Evolutionary conservation across 2,329 filamentous ascomycete genomes (phyloP).

Genomic region (Aspergillus sp.): DNA sequence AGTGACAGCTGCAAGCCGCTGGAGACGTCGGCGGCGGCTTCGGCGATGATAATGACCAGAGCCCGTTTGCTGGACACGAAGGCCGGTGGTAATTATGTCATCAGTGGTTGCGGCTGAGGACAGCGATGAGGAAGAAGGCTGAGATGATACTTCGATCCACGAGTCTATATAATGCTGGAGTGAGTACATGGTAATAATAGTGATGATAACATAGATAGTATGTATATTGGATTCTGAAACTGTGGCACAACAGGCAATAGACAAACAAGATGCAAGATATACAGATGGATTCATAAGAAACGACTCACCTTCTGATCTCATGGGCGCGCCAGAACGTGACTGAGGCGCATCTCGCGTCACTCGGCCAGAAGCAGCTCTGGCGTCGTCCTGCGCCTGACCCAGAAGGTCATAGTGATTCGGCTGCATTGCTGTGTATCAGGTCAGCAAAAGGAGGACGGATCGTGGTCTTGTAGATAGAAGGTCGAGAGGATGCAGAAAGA

Average conservation of each 20-base stretch:
- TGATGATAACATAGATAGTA: slow-evolving; percentile 1
- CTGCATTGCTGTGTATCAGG: slow-evolving; percentile 32
- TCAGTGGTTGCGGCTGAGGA: slow-evolving; percentile 72
- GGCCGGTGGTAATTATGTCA: slow-evolving; percentile 86
- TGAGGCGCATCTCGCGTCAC: slow-evolving; percentile 36
- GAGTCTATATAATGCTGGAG: slow-evolving; percentile 67
- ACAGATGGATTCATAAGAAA: neutral
- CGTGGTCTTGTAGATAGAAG: neutral
- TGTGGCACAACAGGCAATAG: slow-evolving; percentile 5
- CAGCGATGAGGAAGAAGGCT: slow-evolving; percentile 88
- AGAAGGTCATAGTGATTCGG: slow-evolving; percentile 40
- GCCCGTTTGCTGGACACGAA: slow-evolving; percentile 68
- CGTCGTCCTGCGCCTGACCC: slow-evolving; percentile 36
- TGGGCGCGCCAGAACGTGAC: slow-evolving; percentile 33
- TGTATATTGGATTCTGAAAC: slow-evolving; percentile 19
- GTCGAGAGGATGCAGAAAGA: neutral
- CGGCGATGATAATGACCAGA: slow-evolving; percentile 55
- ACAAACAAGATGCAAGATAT: slow-evolving; percentile 13
- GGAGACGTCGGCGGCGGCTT: slow-evolving; percentile 51
- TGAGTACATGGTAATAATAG: slow-evolving; percentile 41
- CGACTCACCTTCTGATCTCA: slow-evolving; percentile 46
- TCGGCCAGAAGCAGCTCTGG: slow-evolving; percentile 28
- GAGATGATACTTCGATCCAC: slow-evolving; percentile 92
- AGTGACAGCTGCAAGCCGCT: slow-evolving; percentile 36
- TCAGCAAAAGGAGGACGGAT: slow-evolving; percentile 2